Evolutionary conservation across 305 asterid species (phyloP), one percentile per base, ranked within the genome.

Genomic region (Salvia sclarea): DNA sequence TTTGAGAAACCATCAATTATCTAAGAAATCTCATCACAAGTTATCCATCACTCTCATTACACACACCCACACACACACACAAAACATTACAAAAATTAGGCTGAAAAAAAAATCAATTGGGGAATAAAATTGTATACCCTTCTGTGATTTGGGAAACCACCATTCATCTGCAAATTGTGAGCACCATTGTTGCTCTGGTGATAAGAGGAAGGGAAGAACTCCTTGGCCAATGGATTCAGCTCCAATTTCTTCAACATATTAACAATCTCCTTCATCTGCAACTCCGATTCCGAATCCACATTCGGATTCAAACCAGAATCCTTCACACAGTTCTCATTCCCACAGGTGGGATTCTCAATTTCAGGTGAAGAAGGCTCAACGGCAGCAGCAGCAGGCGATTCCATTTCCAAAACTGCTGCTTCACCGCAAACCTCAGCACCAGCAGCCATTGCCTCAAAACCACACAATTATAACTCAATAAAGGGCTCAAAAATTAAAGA

Each of bases 201-300:
- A 79, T 83, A 81, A 8, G 93, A 83, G 28, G 95, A 86, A 63
- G 98, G 98, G 57, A 90, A 79, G 59, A 92, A 92, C 85, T 92
- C 97, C 83, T 89, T 88, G 8, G 98, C 98, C 68, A 79, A 70
- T 58, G 97, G 98, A 85, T 92, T 92, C 82, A 92, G 57, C 82
- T 89, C 88, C 71, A 89, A 80, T 24, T 81, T 81, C 74, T 90
- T 83, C 76, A 92, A 72, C 84, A 86, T 84, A 35, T 90, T 86
- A 59, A 79, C 89, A 64, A 91, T 63, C 41, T 88, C 85, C 71
- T 85, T 80, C 89, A 88, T 84, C 72, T 86, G 70, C 57, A 81
- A 11, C 18, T 88, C 89, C n/a, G 95, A 86, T 84, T 86, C 85
- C 65, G 81, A 83, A 71, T 81, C 82, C n/a, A 75, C 71, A 71